phyloP scores from a whole-genome alignment of 306 rosid species.

The Oxytropis ochrocephala region DNA sequence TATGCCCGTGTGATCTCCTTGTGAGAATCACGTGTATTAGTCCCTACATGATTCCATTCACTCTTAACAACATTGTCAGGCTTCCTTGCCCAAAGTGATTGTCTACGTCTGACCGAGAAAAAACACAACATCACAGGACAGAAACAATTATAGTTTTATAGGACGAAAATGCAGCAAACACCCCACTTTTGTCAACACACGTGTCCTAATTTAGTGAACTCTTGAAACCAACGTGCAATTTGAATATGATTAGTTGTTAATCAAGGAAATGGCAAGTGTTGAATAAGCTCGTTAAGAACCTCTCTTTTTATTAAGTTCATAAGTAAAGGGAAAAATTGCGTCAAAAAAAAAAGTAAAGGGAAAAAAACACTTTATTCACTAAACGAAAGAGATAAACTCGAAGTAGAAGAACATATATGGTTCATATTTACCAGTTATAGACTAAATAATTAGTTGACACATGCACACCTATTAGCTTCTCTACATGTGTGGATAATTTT shows the following conservation, averaged over 20 bases:
- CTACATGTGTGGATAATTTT: too few relatives aligned
- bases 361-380: too few relatives aligned
- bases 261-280: too few relatives aligned
- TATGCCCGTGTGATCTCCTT: constrained; percentile 11
- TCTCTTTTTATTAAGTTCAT: too few relatives aligned
- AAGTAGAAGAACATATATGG: too few relatives aligned
- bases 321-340: too few relatives aligned
- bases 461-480: too few relatives aligned
- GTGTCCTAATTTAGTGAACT: not conserved
- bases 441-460: too few relatives aligned
- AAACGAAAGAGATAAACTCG: too few relatives aligned
- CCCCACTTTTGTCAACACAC: not conserved
- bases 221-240: not conserved
- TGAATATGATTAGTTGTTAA: not conserved
- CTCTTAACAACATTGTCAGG: not conserved
- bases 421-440: too few relatives aligned
- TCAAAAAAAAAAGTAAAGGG: too few relatives aligned
- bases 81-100: constrained; percentile 1
- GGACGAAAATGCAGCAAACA: not conserved
- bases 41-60: constrained; percentile 37
- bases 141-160: not conserved
- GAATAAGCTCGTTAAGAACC: too few relatives aligned
- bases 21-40: constrained; percentile 29
- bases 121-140: constrained; percentile 8
- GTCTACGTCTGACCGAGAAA: not conserved